Percentiles rank a stretch among this genome's conserved stretches.
These are phyloP conservation scores for Lanmaoa pseudosensibilis DNA, from an alignment of 768 basidiomycete genomes.

Conservation along the genomic window DNA sequence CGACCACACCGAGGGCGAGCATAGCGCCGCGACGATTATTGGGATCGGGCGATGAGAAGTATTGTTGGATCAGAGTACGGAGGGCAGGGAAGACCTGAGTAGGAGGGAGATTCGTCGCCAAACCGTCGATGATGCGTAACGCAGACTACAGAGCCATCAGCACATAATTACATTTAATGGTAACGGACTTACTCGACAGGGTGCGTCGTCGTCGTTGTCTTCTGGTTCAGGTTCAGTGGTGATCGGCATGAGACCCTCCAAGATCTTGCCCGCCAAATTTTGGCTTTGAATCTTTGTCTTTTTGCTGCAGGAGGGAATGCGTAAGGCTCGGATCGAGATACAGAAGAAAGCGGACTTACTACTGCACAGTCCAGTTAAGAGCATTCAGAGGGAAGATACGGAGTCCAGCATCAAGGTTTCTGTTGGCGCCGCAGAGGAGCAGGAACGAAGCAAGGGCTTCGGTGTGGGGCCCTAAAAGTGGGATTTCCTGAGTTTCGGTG, in stretches of 20 bases:
- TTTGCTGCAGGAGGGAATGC: constrained; percentile 58
- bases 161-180: neutral
- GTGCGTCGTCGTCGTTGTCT: constrained; percentile 90
- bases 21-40: constrained; percentile 86
- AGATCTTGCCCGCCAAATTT: constrained; percentile 78
- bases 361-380: constrained; percentile 95
- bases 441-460: constrained; percentile 88
- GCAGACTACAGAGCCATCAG: constrained; percentile 59
- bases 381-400: constrained; percentile 91
- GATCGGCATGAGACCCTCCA: constrained; percentile 91
- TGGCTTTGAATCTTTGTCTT: constrained; percentile 91
- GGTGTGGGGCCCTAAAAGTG: constrained; percentile 87
- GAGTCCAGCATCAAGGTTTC: constrained; percentile 69
- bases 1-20: constrained; percentile 91
- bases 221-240: constrained; percentile 92
- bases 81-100: constrained; percentile 95
- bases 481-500: constrained; percentile 67
- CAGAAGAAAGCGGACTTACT: constrained; percentile 48
- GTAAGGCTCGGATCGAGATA: neutral
- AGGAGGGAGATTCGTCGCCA: constrained; percentile 90
- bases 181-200: constrained; percentile 68
- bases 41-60: constrained; percentile 80
- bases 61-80: constrained; percentile 76
- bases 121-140: constrained; percentile 89
- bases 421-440: constrained; percentile 78